Evolutionary conservation across 2,329 filamentous ascomycete species (phyloP), one percentile per base, ranked within the genome.

Genomic region (Colletotrichum filicis): DNA sequence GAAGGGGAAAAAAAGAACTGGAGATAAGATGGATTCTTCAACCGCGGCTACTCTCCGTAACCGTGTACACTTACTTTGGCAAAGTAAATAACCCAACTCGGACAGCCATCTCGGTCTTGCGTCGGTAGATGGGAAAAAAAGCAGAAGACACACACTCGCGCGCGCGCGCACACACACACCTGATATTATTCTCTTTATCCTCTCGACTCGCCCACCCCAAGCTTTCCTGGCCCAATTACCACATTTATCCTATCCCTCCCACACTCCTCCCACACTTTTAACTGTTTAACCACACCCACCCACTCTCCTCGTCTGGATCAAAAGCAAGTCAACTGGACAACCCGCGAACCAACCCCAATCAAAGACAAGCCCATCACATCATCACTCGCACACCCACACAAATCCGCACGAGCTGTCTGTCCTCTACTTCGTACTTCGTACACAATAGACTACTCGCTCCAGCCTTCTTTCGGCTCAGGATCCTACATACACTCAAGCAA

Each of bases 351-450:
- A 64, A 64, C 59, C 59, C 60, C 59, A 53, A 60, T 70, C 66
- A 32, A 73, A 60, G 32, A n/a, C 49, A 58, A 52, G 58, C 68
- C 68, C 68, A 69, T 74, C 72, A 68, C 71, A 75, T 75, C 72
- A 75, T 74, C 74, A 71, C 55, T 61, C 72, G 32, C 72, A 73
- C 65, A 64, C 68, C 68, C 57, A 37, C 55, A 42, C 55, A 49
- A 22, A 14, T 52, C 57, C 71, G 52, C 49, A 42, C 71, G 28
- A 64, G 42, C 66, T 59, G 42, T 35, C 66, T 59, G 30, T 35
- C 28, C 66, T 30, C 49, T 56, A 12, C 32, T 35, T 35, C 32
- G 32, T 35, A 35, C 32, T 35, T 12, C 32, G 32, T 12, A 28
- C 58, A n/a, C 16, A 28, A 26, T 24, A 32, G 24, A 32, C 5